Evolutionary conservation across 805 yeast species (phyloP), one percentile per base, ranked within the genome.

Genomic region (Kluyveromyces dobzhanskii): DNA sequence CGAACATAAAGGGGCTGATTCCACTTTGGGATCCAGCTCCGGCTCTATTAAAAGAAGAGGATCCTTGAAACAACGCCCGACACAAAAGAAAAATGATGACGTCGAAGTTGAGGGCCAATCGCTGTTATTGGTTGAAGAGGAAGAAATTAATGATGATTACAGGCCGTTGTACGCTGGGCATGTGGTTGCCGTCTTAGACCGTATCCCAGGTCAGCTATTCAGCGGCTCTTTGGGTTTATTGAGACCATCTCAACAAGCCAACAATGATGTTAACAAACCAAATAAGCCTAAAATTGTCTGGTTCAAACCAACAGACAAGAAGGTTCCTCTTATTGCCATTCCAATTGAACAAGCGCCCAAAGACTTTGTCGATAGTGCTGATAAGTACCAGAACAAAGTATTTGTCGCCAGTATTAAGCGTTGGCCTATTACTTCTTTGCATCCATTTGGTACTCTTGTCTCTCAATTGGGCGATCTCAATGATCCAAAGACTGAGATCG

Each of bases 91-190:
- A 64, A 88, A 87, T 55, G 98, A 92, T 59, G 98, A 92, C 56
- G 95, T 92, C 17, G 98, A 92, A 64, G 98, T 92, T 30, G 98
- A 92, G 62, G 98, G 98, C 32, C 98, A 92, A 63, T 83, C 95
- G 2, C 69, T 92, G 46, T 66, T 92, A 33, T 67, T 92, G 38
- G 92, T 83, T 12, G 98, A 92, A 62, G 98, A 92, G 57, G 97
- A 90, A 57, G 96, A 88, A 61, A 84, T 90, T 49, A 84, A 80
- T 53, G 97, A 90, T 57, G 95, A 85, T 32, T 78, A 78, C 49
- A 88, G 85, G 59, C 98, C 98, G 5, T 68, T 92, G 38, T 92
- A 90, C 53, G 97, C 97, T 1, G 98, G 98, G 17, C 98, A 92
- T 55, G 95, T 92, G 40, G 97, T 92, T 47, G 98, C 98, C 1